Base-by-base conservation (phyloP, 1,284 basidiomycete genomes). In the Tilletia indica region DNA sequence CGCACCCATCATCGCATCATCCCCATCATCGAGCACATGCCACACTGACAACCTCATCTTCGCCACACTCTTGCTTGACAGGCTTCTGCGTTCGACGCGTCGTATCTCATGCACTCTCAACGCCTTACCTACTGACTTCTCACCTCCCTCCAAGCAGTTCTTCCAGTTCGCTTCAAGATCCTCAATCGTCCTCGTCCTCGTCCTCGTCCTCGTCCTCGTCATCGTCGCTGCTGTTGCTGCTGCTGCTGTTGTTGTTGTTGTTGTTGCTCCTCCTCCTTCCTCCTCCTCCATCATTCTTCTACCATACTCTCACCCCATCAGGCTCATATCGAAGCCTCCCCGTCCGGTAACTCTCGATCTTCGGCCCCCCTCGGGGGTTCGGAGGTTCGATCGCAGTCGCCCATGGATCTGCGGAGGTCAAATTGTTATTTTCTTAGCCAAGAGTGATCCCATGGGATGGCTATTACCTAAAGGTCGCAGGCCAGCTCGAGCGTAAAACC, bases 311-410 rank as follows among this genome's bases (percentile, higher is more conserved):
- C 51, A 8, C 19, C 51, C 51, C 25, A 54, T 54, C 51, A 34
- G 61, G 61, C 61, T 64, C 61, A 64, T 64, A 54, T 64, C 61
- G 61, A 64, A 64, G 61, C 61, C 61, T 64, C 36, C 36, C 36
- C 61, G 34, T 64, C 61, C 61, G 61, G 61, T 36, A 42, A 39
- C 34, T 64, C 61, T 64, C 61, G 61, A 54, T n/a, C 19, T 54
- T 38, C 36, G 34, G 6, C 25, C 25, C 25, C 25, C 25, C 25
- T 31, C 25, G 25, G 25, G 25, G 25, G 25, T 31, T 31, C 25
- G 25, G 25, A 31, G 31, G 19, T 39, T 39, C 36, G 61, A 64
- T 64, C 36, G 61, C 56, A 64, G 38, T 42, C 21, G 61, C 61
- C 61, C 61, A 34, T 64, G 61, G 61, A 64, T 42, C 25, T 16